Conservation (phyloP, 257 asterid genomes). For the Jaltomata sinuosa region DNA sequence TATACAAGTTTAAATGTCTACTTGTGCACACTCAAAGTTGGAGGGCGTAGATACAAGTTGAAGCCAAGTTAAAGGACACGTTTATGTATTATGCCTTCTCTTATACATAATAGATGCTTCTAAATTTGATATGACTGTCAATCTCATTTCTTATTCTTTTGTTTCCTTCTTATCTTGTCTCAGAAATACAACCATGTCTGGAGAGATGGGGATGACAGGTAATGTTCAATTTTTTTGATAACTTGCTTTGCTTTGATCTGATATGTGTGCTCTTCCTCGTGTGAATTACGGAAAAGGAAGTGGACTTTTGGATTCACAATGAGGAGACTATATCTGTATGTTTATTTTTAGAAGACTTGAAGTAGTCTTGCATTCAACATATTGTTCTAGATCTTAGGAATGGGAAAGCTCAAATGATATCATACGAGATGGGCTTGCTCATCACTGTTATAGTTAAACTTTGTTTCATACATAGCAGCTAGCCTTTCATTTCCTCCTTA, state of each 20-base stretch:
- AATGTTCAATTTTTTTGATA: constrained; percentile 10
- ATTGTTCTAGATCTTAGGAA: too few species aligned
- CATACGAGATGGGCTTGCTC: too few species aligned
- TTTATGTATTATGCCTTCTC: too few species aligned
- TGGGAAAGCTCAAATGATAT: too few species aligned
- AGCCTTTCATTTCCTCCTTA: not conserved
- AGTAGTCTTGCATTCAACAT: not conserved
- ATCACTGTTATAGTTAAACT: not conserved
- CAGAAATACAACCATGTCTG: constrained; percentile 83
- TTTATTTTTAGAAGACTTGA: not conserved
- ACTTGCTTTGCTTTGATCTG: too few species aligned
- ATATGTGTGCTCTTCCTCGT: not conserved
- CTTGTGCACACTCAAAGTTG: too few species aligned
- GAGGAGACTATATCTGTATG: not conserved
- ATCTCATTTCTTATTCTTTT: not conserved
- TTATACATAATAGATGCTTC: not conserved
- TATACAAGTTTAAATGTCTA: too few species aligned
- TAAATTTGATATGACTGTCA: not conserved
- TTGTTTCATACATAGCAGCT: not conserved
- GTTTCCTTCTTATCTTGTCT: not conserved
- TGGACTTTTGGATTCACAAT: not conserved
- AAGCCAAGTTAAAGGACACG: too few species aligned
- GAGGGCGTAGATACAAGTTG: too few species aligned
- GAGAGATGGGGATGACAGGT: constrained; percentile 94
- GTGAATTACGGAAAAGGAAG: not conserved